Percentiles rank a stretch among this genome's conserved stretches.
Conservation (phyloP, 805 yeast genomes). For the Torulaspora indica region DNA sequence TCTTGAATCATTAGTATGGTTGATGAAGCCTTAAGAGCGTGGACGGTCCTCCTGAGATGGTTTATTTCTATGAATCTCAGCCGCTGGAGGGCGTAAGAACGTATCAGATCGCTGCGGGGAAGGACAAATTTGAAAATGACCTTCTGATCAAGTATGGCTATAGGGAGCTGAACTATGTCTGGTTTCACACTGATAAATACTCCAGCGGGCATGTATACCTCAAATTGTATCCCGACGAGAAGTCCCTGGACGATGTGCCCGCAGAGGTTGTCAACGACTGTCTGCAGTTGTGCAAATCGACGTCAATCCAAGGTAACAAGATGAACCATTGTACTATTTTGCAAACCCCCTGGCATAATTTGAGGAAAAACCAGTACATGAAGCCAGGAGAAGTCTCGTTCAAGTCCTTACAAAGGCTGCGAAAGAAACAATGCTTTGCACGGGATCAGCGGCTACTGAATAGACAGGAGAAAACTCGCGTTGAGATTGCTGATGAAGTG, state of each 20-base stretch:
- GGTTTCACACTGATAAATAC: conserved; percentile 78
- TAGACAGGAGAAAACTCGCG: conserved; percentile 58
- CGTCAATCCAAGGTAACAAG: conserved; percentile 73
- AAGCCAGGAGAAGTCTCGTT: conserved; percentile 76
- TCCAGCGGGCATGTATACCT: conserved; percentile 76
- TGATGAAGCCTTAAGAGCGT: background rate
- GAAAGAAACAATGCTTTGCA: conserved; percentile 48
- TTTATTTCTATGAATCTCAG: conserved; percentile 29
- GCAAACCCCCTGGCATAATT: conserved; percentile 69
- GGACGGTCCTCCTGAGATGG: conserved; percentile 16
- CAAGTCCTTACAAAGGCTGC: conserved; percentile 52
- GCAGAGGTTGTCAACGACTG: conserved; percentile 48
- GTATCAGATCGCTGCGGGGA: conserved; percentile 49
- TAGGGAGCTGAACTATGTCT: conserved; percentile 50
- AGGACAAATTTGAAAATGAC: conserved; percentile 68
- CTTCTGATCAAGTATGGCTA: conserved; percentile 57
- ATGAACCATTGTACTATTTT: conserved; percentile 60
- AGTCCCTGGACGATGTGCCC: conserved; percentile 47
- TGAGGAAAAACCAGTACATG: conserved; percentile 65
- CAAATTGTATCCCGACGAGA: conserved; percentile 47
- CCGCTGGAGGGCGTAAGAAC: conserved; percentile 16
- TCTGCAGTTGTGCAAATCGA: conserved; percentile 71
- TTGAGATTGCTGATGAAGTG: conserved; percentile 42
- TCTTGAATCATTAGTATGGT: background rate
- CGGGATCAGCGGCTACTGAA: conserved; percentile 59